Percentiles rank a stretch among this genome's conserved stretches.
These are phyloP conservation scores for Kurtzmaniella fragi DNA, from an alignment of 805 yeast genomes.

Conservation along the genomic window DNA sequence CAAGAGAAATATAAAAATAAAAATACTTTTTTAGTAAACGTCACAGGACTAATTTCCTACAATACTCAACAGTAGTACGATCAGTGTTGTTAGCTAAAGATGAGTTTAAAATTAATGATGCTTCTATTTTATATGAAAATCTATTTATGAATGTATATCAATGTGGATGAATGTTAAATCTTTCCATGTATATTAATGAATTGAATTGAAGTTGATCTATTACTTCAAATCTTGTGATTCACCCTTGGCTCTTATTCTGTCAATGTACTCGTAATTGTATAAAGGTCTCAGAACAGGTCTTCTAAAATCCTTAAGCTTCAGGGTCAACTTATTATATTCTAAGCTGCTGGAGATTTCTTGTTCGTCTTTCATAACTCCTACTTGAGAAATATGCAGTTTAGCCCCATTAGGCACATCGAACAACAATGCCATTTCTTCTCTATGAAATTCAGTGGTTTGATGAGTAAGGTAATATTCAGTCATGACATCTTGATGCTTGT, in stretches of 20 bases:
- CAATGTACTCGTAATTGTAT: slow-evolving; percentile 22
- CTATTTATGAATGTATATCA: too few species aligned
- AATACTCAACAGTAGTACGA: too few species aligned
- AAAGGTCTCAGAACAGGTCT: slow-evolving; percentile 21
- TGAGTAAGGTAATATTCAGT: slow-evolving; percentile 22
- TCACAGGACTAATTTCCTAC: too few species aligned
- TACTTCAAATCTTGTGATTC: background rate
- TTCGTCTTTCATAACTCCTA: slow-evolving; percentile 11
- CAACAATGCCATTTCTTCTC: slow-evolving; percentile 15
- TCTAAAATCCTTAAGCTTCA: slow-evolving; percentile 14
- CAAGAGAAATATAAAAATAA: too few species aligned
- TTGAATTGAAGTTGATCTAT: too few species aligned
- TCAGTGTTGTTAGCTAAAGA: too few species aligned
- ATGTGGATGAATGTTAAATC: too few species aligned
- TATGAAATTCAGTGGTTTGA: slow-evolving; percentile 20
- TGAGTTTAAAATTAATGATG: too few species aligned
- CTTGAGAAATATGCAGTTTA: slow-evolving; percentile 16
- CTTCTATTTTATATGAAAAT: too few species aligned
- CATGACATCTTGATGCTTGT: slow-evolving; percentile 17
- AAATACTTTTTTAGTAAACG: too few species aligned
- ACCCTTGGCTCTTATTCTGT: slow-evolving; percentile 12
- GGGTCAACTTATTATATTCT: slow-evolving; percentile 16
- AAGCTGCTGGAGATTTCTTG: slow-evolving; percentile 10
- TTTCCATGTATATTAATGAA: too few species aligned
- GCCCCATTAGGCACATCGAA: slow-evolving; percentile 17